These are phyloP conservation scores for Adansonia gregorii DNA, from an alignment of 441 rosid genomes.

Conservation along the genomic window DNA sequence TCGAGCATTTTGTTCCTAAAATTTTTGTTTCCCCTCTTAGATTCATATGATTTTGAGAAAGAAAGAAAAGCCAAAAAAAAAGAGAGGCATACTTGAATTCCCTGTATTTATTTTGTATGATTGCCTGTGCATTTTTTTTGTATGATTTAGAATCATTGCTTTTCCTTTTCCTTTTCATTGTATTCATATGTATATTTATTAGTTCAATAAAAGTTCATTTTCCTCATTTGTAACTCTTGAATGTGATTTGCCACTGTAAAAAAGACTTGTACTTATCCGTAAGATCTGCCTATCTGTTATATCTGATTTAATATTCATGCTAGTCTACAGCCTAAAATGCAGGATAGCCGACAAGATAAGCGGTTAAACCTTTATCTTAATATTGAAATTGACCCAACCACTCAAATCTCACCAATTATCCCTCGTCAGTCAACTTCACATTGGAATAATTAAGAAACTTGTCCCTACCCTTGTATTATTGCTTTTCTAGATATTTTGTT, in stretches of 20 bases:
- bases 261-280: background rate
- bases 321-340: background rate
- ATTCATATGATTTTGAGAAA: constrained; percentile 12
- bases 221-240: background rate
- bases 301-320: background rate
- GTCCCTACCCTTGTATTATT: background rate
- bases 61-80: background rate
- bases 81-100: constrained; percentile 1
- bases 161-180: constrained; percentile 1
- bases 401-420: background rate
- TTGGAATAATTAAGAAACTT: background rate
- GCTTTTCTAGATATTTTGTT: background rate
- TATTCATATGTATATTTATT: constrained; percentile 15
- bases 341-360: background rate
- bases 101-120: background rate
- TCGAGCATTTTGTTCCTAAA: background rate
- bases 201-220: background rate
- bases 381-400: background rate
- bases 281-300: background rate
- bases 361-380: background rate
- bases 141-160: background rate
- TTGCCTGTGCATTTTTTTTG: constrained; percentile 9
- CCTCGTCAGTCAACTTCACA: background rate
- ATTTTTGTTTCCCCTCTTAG: background rate
- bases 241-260: background rate